Conservation (phyloP, 768 basidiomycete genomes). For the Candolleomyces eurysporus region DNA sequence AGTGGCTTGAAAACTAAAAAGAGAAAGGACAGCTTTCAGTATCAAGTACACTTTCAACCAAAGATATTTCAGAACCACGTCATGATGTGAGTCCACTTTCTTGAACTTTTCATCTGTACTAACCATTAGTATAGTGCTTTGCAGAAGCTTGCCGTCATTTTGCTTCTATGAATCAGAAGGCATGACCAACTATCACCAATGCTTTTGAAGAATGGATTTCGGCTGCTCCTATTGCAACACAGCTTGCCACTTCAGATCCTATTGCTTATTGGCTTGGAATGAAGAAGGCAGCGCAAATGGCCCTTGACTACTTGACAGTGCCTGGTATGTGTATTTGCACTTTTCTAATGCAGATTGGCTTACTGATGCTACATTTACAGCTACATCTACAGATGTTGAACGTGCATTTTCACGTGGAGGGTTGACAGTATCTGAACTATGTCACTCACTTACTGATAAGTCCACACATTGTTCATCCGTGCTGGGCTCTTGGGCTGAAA, state of each 20-base stretch:
- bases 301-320: slow-evolving; percentile 7
- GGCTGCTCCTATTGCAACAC: slow-evolving; percentile 5
- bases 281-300: slow-evolving; percentile 10
- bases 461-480: neutral
- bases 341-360: neutral
- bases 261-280: slow-evolving; percentile 15
- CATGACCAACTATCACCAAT: neutral
- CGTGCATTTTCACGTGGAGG: neutral
- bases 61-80: no score
- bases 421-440: neutral
- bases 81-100: neutral
- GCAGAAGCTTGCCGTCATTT: neutral
- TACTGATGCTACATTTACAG: neutral
- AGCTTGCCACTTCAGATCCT: slow-evolving; percentile 7
- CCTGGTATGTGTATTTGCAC: slow-evolving; percentile 8
- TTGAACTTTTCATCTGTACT: neutral
- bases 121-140: slow-evolving; percentile 3
- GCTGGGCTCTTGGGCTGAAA: neutral
- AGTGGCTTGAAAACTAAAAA: slow-evolving; percentile 19
- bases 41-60: neutral
- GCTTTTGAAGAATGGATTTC: slow-evolving; percentile 12
- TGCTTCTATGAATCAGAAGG: neutral
- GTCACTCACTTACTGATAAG: neutral
- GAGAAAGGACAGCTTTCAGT: no score
- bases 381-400: slow-evolving; percentile 9